Conservation (phyloP, 2,329 filamentous ascomycete species). For the Cladobotryum mycophilum region DNA sequence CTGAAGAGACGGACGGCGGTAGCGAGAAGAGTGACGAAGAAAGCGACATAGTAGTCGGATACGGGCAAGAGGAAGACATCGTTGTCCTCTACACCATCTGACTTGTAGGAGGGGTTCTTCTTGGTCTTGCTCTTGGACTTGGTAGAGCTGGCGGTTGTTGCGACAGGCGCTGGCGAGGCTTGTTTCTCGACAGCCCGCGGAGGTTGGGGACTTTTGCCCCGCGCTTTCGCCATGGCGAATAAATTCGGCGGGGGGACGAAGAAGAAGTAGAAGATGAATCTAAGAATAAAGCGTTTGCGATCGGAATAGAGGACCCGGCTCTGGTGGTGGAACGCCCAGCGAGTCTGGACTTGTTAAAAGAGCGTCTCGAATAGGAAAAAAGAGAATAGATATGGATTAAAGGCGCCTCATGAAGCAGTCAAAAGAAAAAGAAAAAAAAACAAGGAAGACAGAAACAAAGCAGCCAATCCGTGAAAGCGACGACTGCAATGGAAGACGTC, state of each 20-base stretch:
- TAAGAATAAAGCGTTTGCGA: constrained; percentile 4
- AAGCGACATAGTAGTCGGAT: constrained; percentile 75
- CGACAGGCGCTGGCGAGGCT: constrained; percentile 6
- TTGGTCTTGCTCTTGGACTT: constrained; percentile 35
- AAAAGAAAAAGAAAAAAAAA: constrained; percentile 8
- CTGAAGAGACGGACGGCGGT: constrained; percentile 81
- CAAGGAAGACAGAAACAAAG: constrained; percentile 1
- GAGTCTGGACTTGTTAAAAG: constrained; percentile 6
- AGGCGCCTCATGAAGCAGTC: constrained; percentile 11
- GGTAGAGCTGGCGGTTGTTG: constrained; percentile 9
- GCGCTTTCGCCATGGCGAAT: constrained; percentile 28
- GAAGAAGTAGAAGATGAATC: not conserved
- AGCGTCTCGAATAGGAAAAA: constrained; percentile 11
- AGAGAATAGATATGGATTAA: not conserved
- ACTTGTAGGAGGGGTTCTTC: constrained; percentile 56
- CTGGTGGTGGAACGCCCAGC: not conserved
- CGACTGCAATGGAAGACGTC: constrained; percentile 9
- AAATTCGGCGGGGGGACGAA: constrained; percentile 2
- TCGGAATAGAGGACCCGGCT: too few species aligned
- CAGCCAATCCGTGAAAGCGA: constrained; percentile 6
- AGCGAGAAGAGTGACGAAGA: constrained; percentile 66
- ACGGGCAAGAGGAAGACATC: constrained; percentile 83
- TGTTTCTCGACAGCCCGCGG: constrained; percentile 18
- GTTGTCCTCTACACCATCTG: constrained; percentile 77
- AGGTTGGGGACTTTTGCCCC: constrained; percentile 33